Base-by-base conservation (phyloP, 176 grass and related monocot genomes). In the Bothriochloa decipiens region DNA sequence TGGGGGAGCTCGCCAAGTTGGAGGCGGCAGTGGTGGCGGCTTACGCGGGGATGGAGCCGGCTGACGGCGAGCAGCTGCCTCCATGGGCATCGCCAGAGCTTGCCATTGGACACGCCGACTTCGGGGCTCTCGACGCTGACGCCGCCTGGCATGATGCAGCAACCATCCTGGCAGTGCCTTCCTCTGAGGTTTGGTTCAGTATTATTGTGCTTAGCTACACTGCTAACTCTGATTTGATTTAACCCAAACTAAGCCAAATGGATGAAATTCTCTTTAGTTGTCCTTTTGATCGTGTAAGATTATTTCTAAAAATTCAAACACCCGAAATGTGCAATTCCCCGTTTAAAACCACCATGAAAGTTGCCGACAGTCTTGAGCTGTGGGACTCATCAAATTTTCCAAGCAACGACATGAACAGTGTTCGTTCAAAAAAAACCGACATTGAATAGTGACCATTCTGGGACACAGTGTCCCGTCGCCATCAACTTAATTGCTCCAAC, bases 1-100 rank as follows among this genome's bases (percentile, higher is more conserved):
- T 94, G 5, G 71, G 80, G 13, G 91, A 92, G 78, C 86, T 95
- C 25, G 73, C 87, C 73, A 95, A 76, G 63, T 50, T 86, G 13
- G 96, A 95, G 74, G 47, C 52, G 33, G 40, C 18, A 4, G 47
- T 16, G 20, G 68, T 9, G 36, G 65, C 64, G 33, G 22, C 22
- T 47, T 62, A 45, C 72, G 71, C 87, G 63, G 84, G 81, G n/a
- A 39, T 8, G 20, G 87, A 91, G 66, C 55, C 72, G 18, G 50
- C 86, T 13, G 27, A 65, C 13, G 18, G 23, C 16, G 81, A 90
- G 27, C 84, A 74, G 66, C 74, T 88, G 23, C 84, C 52, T 14
- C 50, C 76, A 16, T 85, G 85, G 93, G 85, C 57, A 27, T 33
- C 80, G 15, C 67, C 84, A 6, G 72, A 86, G 35, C 81, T 86